Base-by-base conservation (phyloP, 2,329 filamentous ascomycete species). In the Cladophialophora immunda region DNA sequence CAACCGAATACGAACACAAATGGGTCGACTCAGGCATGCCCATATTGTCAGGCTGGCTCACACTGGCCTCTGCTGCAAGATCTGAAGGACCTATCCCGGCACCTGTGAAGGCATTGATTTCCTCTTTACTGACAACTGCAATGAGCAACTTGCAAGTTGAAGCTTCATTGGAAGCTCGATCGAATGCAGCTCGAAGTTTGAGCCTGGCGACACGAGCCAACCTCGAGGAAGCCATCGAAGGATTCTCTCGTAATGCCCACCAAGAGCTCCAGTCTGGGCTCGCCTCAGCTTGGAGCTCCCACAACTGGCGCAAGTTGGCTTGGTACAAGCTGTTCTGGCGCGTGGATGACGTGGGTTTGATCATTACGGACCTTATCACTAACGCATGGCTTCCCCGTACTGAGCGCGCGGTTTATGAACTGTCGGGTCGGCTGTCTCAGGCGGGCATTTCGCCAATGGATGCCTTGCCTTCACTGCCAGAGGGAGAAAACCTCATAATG, bases 311-410 rank as follows among this genome's bases (percentile, higher is more conserved):
- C 29, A 90, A 91, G 69, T 83, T 97, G 3, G 86, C 89, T 17
- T 98, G 94, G 94, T 97, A 93, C 91, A 97, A 97, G 77, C 85
- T 98, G 0, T 93, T 97, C 76, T 97, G 93, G 93, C 89, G 93
- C 22, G 93, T 95, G 27, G 94, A 98, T 75, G 94, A 97, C 74
- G 92, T 97, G 11, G 88, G 89, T 2, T 91, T 94, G 85, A 89
- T 97, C 62, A 89, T 91, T 2, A 87, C 89, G 0, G 91, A 95
- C 72, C 90, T 97, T 67, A 82, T 97, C 2, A 86, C 87, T 67
- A 89, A 89, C 70, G 85, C 87, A 6, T 98, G 96, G 82, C 85
- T 99, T 3, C 86, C 89, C 0, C 86, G 86, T 3, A 90, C 94
- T 0, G 94, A 97, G 78, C 89, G 90, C 72, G 90, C 89, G 62